These are phyloP conservation scores for Cyamopsis tetragonoloba DNA, from an alignment of 306 rosid species.

Conservation along the genomic window DNA sequence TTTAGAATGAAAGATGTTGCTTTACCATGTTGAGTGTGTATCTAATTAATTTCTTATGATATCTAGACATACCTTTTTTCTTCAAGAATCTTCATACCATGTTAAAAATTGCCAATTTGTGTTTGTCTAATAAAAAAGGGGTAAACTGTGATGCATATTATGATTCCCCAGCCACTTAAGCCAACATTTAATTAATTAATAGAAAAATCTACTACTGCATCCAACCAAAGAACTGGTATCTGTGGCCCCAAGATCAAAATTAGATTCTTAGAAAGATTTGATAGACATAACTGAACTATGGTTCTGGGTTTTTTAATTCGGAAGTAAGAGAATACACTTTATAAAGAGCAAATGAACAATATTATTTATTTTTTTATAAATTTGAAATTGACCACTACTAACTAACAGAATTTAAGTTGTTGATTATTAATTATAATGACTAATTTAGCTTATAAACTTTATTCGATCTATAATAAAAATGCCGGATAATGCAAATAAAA, in stretches of 20 bases:
- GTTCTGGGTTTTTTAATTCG: neutral
- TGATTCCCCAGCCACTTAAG: slow-evolving; percentile 28
- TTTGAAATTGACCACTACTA: too few species aligned
- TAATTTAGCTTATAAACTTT: too few species aligned
- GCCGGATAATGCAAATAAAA: too few species aligned
- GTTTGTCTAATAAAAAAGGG: neutral
- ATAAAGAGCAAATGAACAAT: neutral
- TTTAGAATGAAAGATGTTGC: neutral
- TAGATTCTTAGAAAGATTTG: slow-evolving; percentile 38
- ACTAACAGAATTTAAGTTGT: too few species aligned
- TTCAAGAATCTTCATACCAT: slow-evolving; percentile 21
- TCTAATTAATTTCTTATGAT: slow-evolving; percentile 13
- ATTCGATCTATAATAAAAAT: too few species aligned
- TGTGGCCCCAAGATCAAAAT: slow-evolving; percentile 12
- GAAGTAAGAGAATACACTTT: slow-evolving; percentile 15
- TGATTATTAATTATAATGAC: too few species aligned
- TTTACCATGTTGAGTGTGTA: neutral
- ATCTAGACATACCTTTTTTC: neutral
- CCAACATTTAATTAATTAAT: neutral
- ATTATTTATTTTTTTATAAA: too few species aligned
- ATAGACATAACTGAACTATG: neutral
- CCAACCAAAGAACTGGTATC: slow-evolving; percentile 31
- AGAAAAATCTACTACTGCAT: slow-evolving; percentile 17
- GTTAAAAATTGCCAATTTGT: slow-evolving; percentile 18
- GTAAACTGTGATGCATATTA: neutral